A percentile compares a stretch with the other conserved stretches of the same genome.
phyloP scores from a whole-genome alignment of 1,284 basidiomycete genomes.

The Fomes fomentarius region DNA sequence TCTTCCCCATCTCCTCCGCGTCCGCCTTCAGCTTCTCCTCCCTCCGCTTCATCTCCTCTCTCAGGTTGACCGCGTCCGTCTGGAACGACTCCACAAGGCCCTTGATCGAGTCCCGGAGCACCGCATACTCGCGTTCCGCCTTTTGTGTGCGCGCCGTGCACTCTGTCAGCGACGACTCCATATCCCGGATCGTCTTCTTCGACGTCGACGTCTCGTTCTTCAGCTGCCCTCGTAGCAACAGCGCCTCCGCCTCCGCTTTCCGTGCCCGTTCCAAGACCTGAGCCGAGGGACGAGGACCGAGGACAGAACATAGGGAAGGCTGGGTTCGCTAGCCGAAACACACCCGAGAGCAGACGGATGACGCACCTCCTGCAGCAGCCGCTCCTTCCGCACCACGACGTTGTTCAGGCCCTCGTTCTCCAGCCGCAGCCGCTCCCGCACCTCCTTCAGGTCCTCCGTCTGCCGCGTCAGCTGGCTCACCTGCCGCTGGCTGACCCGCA shows the following conservation, averaged over 20 bases:
- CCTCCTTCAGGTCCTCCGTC: slow-evolving; percentile 86
- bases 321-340: too few relatives aligned
- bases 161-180: slow-evolving; percentile 72
- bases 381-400: slow-evolving; percentile 84
- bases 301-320: too few relatives aligned
- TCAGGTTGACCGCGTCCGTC: slow-evolving; percentile 62
- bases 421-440: slow-evolving; percentile 73
- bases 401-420: slow-evolving; percentile 88
- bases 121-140: slow-evolving; percentile 78
- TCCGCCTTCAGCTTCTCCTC: slow-evolving; percentile 70
- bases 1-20: slow-evolving; percentile 63
- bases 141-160: slow-evolving; percentile 77
- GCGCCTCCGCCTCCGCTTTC: slow-evolving; percentile 77
- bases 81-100: slow-evolving; percentile 71
- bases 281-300: background rate
- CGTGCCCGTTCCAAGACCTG: slow-evolving; percentile 81
- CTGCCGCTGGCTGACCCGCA: slow-evolving; percentile 75
- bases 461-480: slow-evolving; percentile 81
- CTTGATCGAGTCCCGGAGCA: slow-evolving; percentile 73
- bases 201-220: slow-evolving; percentile 71
- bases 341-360: background rate
- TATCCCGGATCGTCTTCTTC: slow-evolving; percentile 76
- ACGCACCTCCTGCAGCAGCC: slow-evolving; percentile 77
- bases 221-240: slow-evolving; percentile 64
- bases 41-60: slow-evolving; percentile 70